These are phyloP conservation scores for Dryadomyces quercus-mongolicae DNA, from an alignment of 2,329 filamentous ascomycete species.

Conservation along the genomic window DNA sequence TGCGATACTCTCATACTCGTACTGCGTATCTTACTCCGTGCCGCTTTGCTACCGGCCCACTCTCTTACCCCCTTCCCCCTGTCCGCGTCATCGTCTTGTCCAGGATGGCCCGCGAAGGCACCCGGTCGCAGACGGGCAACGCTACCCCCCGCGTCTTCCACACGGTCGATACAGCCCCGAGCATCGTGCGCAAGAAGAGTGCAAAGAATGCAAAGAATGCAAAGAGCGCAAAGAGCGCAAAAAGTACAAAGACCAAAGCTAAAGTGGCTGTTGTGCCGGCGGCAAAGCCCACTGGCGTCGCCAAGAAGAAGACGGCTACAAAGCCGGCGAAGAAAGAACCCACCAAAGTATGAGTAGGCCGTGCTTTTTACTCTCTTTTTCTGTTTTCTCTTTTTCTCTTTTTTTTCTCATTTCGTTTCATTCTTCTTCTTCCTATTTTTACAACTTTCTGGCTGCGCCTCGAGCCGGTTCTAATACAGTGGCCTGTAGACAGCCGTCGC, in stretches of 20 bases:
- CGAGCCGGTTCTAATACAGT: no score
- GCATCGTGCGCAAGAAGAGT: slow-evolving; percentile 26
- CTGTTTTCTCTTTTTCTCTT: no score
- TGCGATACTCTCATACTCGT: background rate
- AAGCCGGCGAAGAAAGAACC: slow-evolving; percentile 20
- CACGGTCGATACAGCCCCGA: slow-evolving; percentile 33
- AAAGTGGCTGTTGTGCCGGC: slow-evolving; percentile 9
- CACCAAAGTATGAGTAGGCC: background rate
- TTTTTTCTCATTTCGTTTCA: no score
- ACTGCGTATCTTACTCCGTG: no score
- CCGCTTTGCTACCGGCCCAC: background rate
- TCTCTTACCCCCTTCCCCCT: background rate
- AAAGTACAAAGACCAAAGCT: slow-evolving; percentile 15
- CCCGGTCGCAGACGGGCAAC: slow-evolving; percentile 39
- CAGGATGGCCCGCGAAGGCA: slow-evolving; percentile 36
- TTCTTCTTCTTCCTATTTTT: no score
- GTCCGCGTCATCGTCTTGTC: background rate
- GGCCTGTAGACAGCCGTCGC: no score
- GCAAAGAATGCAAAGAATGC: background rate
- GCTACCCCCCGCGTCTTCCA: slow-evolving; percentile 39
- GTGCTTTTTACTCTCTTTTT: no score
- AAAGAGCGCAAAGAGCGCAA: slow-evolving; percentile 8
- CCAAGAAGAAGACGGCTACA: slow-evolving; percentile 21
- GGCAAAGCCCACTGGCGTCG: slow-evolving; percentile 20
- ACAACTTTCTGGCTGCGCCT: no score